Conservation (phyloP, 148 eudicot genomes). For the Vaccinium corymbosum region DNA sequence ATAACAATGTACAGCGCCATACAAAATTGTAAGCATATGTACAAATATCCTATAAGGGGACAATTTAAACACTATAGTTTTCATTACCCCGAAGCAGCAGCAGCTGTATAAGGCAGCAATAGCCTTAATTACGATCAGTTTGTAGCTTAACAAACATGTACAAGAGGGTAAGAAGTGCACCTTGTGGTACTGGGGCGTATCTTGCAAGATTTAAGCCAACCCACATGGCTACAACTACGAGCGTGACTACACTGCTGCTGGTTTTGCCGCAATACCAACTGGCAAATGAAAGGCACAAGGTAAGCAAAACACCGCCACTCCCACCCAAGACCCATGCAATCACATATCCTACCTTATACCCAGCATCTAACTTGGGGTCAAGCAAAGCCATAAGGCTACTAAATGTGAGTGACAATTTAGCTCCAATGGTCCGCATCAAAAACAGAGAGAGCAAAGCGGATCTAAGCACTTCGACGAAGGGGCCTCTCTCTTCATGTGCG, state of each 20-base stretch:
- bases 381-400: conserved; percentile 65
- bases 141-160: conserved; percentile 82
- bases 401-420: conserved; percentile 54
- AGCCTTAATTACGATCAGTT: conserved; percentile 42
- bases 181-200: conserved; percentile 64
- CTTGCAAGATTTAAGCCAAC: conserved; percentile 63
- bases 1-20: background rate
- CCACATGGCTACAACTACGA: conserved; percentile 74
- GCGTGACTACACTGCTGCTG: conserved; percentile 63
- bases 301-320: conserved; percentile 63
- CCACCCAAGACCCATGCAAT: conserved; percentile 85
- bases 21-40: conserved; percentile 16
- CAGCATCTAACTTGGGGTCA: conserved; percentile 63
- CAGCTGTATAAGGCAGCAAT: background rate
- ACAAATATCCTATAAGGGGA: conserved; percentile 11
- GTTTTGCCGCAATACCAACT: conserved; percentile 88
- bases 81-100: conserved; percentile 12
- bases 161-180: conserved; percentile 76
- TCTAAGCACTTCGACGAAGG: conserved; percentile 62
- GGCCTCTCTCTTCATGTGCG: conserved; percentile 45
- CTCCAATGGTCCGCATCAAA: conserved; percentile 66
- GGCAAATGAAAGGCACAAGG: conserved; percentile 71
- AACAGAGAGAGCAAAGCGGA: conserved; percentile 65
- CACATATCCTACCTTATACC: conserved; percentile 71
- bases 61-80: background rate